phyloP scores from a whole-genome alignment of 129 eudicot species.

The Apium graveolens region DNA sequence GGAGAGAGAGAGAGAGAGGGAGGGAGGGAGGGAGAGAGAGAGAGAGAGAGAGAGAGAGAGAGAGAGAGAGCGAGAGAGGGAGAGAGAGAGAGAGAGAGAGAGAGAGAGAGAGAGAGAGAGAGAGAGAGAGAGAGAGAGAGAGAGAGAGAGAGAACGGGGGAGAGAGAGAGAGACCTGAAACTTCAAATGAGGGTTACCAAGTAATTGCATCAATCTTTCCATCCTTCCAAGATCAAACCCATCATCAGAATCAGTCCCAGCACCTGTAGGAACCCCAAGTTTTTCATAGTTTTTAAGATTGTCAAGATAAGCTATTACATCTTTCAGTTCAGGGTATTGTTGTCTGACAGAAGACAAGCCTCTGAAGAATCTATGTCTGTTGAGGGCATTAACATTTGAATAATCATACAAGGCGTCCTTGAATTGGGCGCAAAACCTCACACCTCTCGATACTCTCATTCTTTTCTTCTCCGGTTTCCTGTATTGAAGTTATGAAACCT shows the following conservation, averaged over 20 bases:
- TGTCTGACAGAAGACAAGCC: slow-evolving; percentile 29
- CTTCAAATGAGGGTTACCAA: slow-evolving; percentile 85
- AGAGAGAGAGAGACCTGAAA: slow-evolving; percentile 43
- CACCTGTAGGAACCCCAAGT: slow-evolving; percentile 76
- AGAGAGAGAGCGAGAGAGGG: too few relatives aligned
- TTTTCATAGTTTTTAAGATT: slow-evolving; percentile 81
- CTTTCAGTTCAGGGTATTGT: slow-evolving; percentile 44
- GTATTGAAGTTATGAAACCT: too few relatives aligned
- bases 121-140: too few relatives aligned
- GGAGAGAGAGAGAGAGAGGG: too few relatives aligned
- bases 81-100: too few relatives aligned
- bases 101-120: too few relatives aligned
- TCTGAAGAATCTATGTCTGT: slow-evolving; percentile 17
- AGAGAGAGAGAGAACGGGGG: too few relatives aligned
- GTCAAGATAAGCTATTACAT: slow-evolving; percentile 53
- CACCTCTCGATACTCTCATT: background rate
- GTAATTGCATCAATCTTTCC: slow-evolving; percentile 55
- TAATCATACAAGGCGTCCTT: background rate
- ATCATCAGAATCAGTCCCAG: slow-evolving; percentile 80
- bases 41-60: too few relatives aligned
- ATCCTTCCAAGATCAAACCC: slow-evolving; percentile 95
- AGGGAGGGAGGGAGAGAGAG: too few relatives aligned
- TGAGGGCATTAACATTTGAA: background rate
- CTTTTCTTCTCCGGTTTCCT: too few relatives aligned
- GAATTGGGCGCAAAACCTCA: background rate